A percentile compares a stretch with the other conserved stretches of the same genome.
Conservation (phyloP, 441 rosid genomes). For the Pelargonium fulgidum region DNA sequence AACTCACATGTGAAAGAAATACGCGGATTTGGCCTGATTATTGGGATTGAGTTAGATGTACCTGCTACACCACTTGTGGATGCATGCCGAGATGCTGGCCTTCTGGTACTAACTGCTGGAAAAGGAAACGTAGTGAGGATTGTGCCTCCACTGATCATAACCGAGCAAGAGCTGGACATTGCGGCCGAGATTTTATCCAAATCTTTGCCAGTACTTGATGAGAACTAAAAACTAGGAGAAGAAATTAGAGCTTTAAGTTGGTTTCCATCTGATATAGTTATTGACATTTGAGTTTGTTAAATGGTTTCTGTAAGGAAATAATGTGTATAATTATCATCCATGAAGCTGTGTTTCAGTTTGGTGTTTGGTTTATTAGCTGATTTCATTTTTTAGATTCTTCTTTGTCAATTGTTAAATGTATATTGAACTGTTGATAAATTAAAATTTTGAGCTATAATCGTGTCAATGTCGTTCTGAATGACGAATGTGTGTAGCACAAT, state of each 20-base stretch:
- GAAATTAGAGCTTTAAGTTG: neutral
- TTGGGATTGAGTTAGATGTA: conserved; percentile 69
- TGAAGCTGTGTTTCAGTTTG: neutral
- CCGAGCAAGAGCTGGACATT: conserved; percentile 51
- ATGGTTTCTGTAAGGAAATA: conserved; percentile 17
- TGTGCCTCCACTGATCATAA: conserved; percentile 71
- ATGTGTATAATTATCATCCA: neutral
- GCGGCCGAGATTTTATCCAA: conserved; percentile 50
- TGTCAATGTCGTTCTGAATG: too few species aligned
- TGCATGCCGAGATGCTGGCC: conserved; percentile 72
- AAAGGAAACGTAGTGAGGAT: conserved; percentile 79
- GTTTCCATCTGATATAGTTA: neutral
- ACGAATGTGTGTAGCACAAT: too few species aligned
- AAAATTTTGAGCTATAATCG: too few species aligned
- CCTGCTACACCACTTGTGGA: conserved; percentile 57
- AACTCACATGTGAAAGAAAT: conserved; percentile 69
- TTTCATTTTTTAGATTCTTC: too few species aligned
- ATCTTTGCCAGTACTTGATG: conserved; percentile 39
- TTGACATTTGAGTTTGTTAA: neutral
- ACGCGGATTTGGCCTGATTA: conserved; percentile 68
- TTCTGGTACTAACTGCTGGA: conserved; percentile 70
- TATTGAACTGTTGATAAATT: too few species aligned
- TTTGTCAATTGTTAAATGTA: too few species aligned
- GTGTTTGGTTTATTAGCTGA: neutral
- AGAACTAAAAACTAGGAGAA: conserved; percentile 15